Evolutionary conservation across 371 early-diverging fungal genomes (phyloP).

Genomic region (Basidiobolus meristosporus): DNA sequence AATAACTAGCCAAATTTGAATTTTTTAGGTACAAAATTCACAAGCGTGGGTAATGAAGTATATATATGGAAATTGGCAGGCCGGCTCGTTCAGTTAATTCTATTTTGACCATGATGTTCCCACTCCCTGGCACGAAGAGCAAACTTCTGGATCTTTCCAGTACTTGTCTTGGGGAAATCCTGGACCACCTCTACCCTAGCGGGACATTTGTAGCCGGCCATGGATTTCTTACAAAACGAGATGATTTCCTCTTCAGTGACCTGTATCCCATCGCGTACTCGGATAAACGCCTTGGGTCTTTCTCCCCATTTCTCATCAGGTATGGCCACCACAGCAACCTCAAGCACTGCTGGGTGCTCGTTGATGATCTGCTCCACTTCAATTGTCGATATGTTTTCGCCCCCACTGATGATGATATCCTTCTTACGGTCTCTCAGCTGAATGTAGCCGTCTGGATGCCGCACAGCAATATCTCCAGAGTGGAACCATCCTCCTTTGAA

Average conservation of each 20-base stretch:
- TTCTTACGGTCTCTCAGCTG: conserved; percentile 43
- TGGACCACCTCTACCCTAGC: conserved; percentile 13
- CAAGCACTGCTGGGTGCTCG: conserved; percentile 29
- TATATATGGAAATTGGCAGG: too few relatives aligned
- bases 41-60: too few relatives aligned
- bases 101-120: conserved; percentile 5
- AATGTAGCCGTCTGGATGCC: conserved; percentile 39
- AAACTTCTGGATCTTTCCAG: conserved; percentile 27
- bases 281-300: conserved; percentile 38
- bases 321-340: conserved; percentile 34
- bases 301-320: conserved; percentile 55
- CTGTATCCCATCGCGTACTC: conserved; percentile 15
- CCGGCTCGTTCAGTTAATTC: conserved; percentile 3
- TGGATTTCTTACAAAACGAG: conserved; percentile 15
- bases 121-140: conserved; percentile 19
- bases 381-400: conserved; percentile 51
- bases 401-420: conserved; percentile 54
- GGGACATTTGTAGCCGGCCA: conserved; percentile 33
- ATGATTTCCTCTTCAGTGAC: conserved; percentile 10
- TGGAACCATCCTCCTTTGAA: conserved; percentile 41
- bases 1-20: too few relatives aligned
- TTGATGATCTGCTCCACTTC: conserved; percentile 40
- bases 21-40: too few relatives aligned
- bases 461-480: conserved; percentile 46
- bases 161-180: conserved; percentile 27